Conservation (phyloP, 345 rosid genomes). For the Stellera chamaejasme region DNA sequence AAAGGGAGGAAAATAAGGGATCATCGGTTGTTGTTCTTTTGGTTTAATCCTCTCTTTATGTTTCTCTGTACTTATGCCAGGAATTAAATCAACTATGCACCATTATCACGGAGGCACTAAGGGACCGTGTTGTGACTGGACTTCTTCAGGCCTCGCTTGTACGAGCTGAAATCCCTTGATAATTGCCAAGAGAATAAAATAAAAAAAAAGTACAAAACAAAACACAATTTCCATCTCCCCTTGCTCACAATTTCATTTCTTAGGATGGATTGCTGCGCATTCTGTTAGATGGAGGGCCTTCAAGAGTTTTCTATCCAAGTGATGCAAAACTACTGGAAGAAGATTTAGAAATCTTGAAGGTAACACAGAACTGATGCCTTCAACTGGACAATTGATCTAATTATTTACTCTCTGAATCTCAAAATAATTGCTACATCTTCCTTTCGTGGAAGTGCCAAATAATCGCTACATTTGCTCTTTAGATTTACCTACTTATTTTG, state of each 20-base stretch:
- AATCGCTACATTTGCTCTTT: too few relatives aligned
- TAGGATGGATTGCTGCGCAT: conserved; percentile 93
- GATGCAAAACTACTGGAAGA: conserved; percentile 83
- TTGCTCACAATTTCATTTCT: conserved; percentile 10
- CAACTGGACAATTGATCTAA: too few relatives aligned
- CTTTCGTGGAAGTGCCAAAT: too few relatives aligned
- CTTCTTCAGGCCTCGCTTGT: conserved; percentile 96
- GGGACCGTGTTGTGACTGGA: conserved; percentile 92
- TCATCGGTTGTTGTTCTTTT: too few relatives aligned
- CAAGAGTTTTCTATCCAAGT: conserved; percentile 51
- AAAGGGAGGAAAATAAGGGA: too few relatives aligned
- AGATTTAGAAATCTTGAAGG: conserved; percentile 88
- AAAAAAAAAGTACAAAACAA: conserved; percentile 11
- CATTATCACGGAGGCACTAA: conserved; percentile 73
- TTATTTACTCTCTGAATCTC: too few relatives aligned
- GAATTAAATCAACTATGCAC: conserved; percentile 78
- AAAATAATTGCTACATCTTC: too few relatives aligned
- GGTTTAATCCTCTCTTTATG: not conserved
- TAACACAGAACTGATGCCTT: conserved; percentile 14
- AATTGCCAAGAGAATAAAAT: not conserved
- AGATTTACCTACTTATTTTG: too few relatives aligned
- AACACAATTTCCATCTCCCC: not conserved
- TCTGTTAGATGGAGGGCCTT: conserved; percentile 77
- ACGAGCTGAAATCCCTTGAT: conserved; percentile 22
- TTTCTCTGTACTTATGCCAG: conserved; percentile 35